A percentile compares a stretch with the other conserved stretches of the same genome.
phyloP scores from a whole-genome alignment of 176 grass and related monocot genomes.

The Phoenix roebelenii region DNA sequence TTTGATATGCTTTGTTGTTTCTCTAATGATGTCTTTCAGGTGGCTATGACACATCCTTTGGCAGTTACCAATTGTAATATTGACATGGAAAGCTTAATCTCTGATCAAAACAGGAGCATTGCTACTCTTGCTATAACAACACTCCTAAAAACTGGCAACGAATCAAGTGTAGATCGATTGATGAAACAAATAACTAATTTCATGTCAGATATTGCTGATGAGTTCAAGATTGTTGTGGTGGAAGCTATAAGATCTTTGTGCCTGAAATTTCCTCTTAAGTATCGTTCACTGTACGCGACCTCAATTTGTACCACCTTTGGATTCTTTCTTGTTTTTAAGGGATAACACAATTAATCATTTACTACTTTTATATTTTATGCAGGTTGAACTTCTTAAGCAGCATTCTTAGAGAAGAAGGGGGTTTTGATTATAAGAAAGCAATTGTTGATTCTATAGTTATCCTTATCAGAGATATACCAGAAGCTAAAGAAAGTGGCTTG shows the following conservation, averaged over 20 bases:
- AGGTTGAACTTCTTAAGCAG: constrained; percentile 99
- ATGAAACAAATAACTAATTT: constrained; percentile 99
- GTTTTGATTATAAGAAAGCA: constrained; percentile 97
- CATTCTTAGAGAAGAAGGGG: constrained; percentile 95
- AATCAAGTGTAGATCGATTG: constrained; percentile 95
- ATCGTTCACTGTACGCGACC: constrained; percentile 78
- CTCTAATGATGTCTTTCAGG: constrained; percentile 35
- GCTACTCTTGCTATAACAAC: constrained; percentile 97
- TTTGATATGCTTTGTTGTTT: constrained; percentile 19
- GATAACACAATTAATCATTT: too few relatives aligned
- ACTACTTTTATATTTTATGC: constrained; percentile 14
- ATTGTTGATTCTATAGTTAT: constrained; percentile 97
- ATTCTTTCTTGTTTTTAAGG: not conserved
- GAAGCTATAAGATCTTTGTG: constrained; percentile 97
- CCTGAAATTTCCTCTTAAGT: constrained; percentile 97
- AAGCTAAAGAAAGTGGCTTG: constrained; percentile 92
- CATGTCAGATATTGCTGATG: constrained; percentile 97
- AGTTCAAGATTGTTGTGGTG: constrained; percentile 97
- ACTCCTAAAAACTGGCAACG: constrained; percentile 92
- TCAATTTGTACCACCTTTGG: not conserved
- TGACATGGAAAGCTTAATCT: constrained; percentile 98
- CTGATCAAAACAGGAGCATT: constrained; percentile 97
- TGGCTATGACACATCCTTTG: constrained; percentile 90
- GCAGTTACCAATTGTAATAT: constrained; percentile 98
- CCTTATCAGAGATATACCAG: constrained; percentile 97